These are phyloP conservation scores for Tolypocladium ovalisporum DNA, from an alignment of 2,329 filamentous ascomycete genomes.

Conservation along the genomic window DNA sequence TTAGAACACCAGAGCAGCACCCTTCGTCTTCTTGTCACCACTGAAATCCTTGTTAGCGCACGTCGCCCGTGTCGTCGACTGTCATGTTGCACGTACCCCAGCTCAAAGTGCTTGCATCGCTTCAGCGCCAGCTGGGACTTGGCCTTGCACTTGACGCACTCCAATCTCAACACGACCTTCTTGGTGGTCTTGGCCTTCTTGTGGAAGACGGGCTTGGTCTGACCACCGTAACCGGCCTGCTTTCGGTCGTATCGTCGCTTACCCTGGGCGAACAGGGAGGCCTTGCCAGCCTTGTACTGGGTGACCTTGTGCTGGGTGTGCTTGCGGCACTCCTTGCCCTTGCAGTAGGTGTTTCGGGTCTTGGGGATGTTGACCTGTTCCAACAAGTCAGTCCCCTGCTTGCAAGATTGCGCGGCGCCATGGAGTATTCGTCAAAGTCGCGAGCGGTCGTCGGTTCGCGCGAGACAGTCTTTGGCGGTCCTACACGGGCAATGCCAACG, in stretches of 20 bases:
- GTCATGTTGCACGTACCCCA: conserved; percentile 60
- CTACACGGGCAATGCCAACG: not conserved
- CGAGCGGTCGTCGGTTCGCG: conserved; percentile 5
- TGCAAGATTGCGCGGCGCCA: not conserved
- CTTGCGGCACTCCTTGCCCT: conserved; percentile 88
- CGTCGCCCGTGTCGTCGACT: not conserved
- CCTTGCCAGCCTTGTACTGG: conserved; percentile 96
- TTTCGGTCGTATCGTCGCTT: conserved; percentile 99
- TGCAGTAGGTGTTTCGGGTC: conserved; percentile 96
- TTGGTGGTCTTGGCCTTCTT: conserved; percentile 99
- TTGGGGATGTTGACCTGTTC: conserved; percentile 92
- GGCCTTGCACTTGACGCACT: conserved; percentile 96
- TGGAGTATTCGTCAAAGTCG: conserved; percentile 1
- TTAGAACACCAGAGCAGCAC: conserved; percentile 99
- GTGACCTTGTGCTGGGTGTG: conserved; percentile 89
- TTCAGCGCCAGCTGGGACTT: conserved; percentile 97
- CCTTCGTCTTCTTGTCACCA: conserved; percentile 99
- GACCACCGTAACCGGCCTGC: conserved; percentile 99
- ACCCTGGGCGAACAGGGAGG: conserved; percentile 93
- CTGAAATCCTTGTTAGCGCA: conserved; percentile 42
- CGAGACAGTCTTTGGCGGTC: conserved; percentile 8
- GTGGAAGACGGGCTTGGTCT: conserved; percentile 99
- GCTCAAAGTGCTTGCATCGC: conserved; percentile 99
- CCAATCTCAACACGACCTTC: conserved; percentile 98
- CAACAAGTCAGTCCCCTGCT: conserved; percentile 17